phyloP scores from a whole-genome alignment of 805 yeast species.

The Hanseniaspora vineae region DNA sequence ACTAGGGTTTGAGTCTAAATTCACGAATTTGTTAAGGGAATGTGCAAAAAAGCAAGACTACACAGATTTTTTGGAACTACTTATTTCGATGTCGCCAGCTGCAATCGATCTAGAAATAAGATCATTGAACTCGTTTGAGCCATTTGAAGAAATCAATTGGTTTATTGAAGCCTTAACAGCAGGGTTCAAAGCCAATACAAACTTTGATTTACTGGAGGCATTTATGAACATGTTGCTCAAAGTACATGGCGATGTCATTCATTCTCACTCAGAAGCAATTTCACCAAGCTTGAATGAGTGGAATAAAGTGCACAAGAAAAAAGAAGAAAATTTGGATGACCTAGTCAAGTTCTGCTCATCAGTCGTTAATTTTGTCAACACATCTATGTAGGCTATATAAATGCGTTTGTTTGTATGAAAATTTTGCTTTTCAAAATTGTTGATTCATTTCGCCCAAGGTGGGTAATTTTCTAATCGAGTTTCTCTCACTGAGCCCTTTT shows the following conservation, averaged over 20 bases:
- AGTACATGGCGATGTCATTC: slow-evolving; percentile 72
- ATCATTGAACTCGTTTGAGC: slow-evolving; percentile 54
- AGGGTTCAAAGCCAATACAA: slow-evolving; percentile 42
- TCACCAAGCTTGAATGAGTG: slow-evolving; percentile 36
- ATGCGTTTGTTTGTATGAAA: not conserved
- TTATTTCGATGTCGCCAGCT: slow-evolving; percentile 60
- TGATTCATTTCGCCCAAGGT: not conserved
- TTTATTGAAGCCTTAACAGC: slow-evolving; percentile 56
- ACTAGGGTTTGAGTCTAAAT: slow-evolving; percentile 55
- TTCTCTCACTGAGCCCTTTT: slow-evolving; percentile 8
- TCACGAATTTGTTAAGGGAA: slow-evolving; percentile 52
- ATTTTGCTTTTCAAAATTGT: not conserved
- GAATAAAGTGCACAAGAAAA: slow-evolving; percentile 29
- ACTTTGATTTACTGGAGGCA: slow-evolving; percentile 74
- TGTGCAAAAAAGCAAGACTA: slow-evolving; percentile 31
- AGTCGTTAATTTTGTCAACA: slow-evolving; percentile 40
- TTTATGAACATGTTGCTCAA: slow-evolving; percentile 61
- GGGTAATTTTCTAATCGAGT: slow-evolving; percentile 8
- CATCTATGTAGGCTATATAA: not conserved
- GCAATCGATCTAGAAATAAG: slow-evolving; percentile 76
- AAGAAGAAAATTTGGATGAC: slow-evolving; percentile 44
- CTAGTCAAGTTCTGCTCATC: slow-evolving; percentile 72
- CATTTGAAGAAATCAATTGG: slow-evolving; percentile 48
- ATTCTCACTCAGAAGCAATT: slow-evolving; percentile 29
- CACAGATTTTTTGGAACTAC: slow-evolving; percentile 36